A percentile compares a stretch with the other conserved stretches of the same genome.
phyloP scores from a whole-genome alignment of 306 rosid species.

The Trifolium dubium region DNA sequence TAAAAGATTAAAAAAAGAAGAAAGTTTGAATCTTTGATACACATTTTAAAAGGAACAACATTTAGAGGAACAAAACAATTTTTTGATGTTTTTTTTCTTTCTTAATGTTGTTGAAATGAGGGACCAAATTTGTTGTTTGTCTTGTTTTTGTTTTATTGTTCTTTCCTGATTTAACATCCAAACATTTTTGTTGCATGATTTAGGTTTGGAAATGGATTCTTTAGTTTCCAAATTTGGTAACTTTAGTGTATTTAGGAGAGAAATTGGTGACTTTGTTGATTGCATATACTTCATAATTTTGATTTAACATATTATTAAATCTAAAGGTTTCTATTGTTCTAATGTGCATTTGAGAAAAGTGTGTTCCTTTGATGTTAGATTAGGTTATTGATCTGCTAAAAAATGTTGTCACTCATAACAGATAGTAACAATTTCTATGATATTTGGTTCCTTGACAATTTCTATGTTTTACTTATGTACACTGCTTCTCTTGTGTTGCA shows the following conservation, averaged over 20 bases:
- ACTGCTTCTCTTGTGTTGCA: conserved; percentile 45
- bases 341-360: conserved; percentile 29
- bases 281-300: conserved; percentile 4
- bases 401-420: neutral
- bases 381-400: conserved; percentile 4
- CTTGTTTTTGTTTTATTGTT: neutral
- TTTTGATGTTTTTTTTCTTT: neutral
- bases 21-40: conserved; percentile 43
- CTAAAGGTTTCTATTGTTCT: neutral
- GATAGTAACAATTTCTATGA: no score
- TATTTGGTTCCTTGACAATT: neutral
- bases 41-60: conserved; percentile 6
- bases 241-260: neutral
- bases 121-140: neutral
- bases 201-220: neutral
- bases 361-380: conserved; percentile 14
- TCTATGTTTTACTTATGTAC: neutral
- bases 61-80: neutral
- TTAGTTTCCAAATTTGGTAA: neutral
- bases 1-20: neutral
- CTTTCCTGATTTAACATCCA: conserved; percentile 4
- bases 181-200: neutral
- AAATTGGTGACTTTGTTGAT: neutral
- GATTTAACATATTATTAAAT: neutral
- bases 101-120: neutral